phyloP scores from a whole-genome alignment of 805 yeast genomes.

The Pichia ethanolica region DNA sequence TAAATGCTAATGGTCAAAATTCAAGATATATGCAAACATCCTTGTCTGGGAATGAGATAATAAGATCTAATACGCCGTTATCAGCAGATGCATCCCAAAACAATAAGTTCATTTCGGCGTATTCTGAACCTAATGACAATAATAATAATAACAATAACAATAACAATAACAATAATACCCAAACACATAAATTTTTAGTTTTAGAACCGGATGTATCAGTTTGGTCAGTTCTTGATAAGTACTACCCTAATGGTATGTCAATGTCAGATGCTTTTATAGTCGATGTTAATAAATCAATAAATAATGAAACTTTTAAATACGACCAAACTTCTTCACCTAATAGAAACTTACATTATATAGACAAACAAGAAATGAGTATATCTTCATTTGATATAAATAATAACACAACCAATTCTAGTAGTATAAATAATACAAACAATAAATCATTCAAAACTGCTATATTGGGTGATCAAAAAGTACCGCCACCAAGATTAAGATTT shows the following conservation, averaged over 20 bases:
- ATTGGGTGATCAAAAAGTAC: slow-evolving; percentile 23
- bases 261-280: slow-evolving; percentile 59
- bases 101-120: not conserved
- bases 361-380: not conserved
- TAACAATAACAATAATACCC: not conserved
- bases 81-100: slow-evolving; percentile 23
- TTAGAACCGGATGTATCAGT: slow-evolving; percentile 59
- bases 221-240: slow-evolving; percentile 49
- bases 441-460: slow-evolving; percentile 19
- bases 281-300: slow-evolving; percentile 31
- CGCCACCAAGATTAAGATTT: slow-evolving; percentile 23
- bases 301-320: slow-evolving; percentile 10
- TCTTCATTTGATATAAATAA: slow-evolving; percentile 1
- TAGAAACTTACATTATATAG: not conserved
- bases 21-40: not conserved
- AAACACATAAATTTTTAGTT: not conserved
- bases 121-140: not conserved
- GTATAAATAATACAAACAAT: not conserved
- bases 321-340: not conserved
- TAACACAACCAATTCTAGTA: not conserved
- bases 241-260: slow-evolving; percentile 61
- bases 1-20: not conserved
- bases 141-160: not conserved
- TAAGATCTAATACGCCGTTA: slow-evolving; percentile 13
- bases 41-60: not conserved